Conservation (phyloP, 768 basidiomycete species). For the Ramaria rubella region DNA sequence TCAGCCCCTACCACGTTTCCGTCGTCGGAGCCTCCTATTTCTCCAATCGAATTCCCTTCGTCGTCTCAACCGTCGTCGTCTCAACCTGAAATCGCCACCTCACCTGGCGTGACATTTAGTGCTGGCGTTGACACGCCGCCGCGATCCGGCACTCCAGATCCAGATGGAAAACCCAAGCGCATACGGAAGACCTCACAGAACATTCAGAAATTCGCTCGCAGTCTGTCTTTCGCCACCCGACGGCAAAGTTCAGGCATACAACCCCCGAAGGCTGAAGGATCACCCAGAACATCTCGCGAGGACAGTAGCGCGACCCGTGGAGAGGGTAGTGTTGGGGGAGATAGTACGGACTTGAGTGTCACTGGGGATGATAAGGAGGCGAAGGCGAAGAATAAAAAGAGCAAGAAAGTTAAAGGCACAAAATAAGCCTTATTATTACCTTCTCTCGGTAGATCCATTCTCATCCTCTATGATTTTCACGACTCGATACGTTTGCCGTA, state of each 20-base stretch:
- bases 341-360: not conserved
- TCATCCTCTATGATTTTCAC: conserved; percentile 22
- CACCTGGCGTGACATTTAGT: conserved; percentile 63
- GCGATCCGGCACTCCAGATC: conserved; percentile 69
- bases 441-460: too few relatives aligned
- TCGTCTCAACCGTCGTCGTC: conserved; percentile 30
- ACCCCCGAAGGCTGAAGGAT: conserved; percentile 26
- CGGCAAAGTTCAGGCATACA: conserved; percentile 47
- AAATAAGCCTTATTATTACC: too few relatives aligned
- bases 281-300: conserved; percentile 18
- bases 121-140: conserved; percentile 45
- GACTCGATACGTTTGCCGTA: conserved; percentile 12
- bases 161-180: conserved; percentile 67
- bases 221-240: conserved; percentile 60
- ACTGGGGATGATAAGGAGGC: conserved; percentile 32
- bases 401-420: conserved; percentile 52
- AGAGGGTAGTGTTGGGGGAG: conserved; percentile 29
- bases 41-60: conserved; percentile 30
- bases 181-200: conserved; percentile 81
- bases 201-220: conserved; percentile 72
- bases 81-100: conserved; percentile 27
- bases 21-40: conserved; percentile 17
- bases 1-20: conserved; percentile 13
- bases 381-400: conserved; percentile 44
- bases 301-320: conserved; percentile 15